Conservation (phyloP, 495 filamentous ascomycete genomes). For the Penicillium ochrochloron region DNA sequence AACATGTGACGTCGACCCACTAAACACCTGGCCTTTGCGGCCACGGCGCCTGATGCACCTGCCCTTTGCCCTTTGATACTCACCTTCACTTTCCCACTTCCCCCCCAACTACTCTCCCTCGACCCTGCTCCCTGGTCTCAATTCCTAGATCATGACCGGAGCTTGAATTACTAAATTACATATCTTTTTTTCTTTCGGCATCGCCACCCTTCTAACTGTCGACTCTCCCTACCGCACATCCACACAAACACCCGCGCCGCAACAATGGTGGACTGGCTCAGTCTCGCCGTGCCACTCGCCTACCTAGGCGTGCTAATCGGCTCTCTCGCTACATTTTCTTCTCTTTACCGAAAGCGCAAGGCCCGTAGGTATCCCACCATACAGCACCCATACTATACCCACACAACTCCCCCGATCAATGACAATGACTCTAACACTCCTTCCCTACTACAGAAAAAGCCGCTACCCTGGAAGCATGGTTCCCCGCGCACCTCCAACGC, state of each 20-base stretch:
- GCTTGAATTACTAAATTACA: not conserved
- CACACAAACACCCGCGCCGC: slow-evolving; percentile 15
- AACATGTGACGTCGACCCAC: slow-evolving; percentile 40
- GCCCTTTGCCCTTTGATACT: slow-evolving; percentile 8
- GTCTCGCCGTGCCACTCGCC: slow-evolving; percentile 78
- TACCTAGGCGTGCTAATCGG: slow-evolving; percentile 87
- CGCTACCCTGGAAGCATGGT: slow-evolving; percentile 87
- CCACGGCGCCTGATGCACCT: slow-evolving; percentile 22
- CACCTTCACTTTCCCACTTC: slow-evolving; percentile 9
- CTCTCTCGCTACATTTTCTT: slow-evolving; percentile 88
- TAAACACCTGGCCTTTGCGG: slow-evolving; percentile 41
- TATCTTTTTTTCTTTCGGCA: slow-evolving; percentile 1
- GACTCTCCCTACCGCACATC: slow-evolving; percentile 18
- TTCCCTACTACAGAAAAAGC: slow-evolving; percentile 61
- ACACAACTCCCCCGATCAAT: not conserved
- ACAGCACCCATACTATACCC: not conserved
- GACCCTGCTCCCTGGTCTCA: slow-evolving; percentile 14
- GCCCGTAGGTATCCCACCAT: slow-evolving; percentile 61
- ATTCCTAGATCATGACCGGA: slow-evolving; percentile 14
- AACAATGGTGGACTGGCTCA: slow-evolving; percentile 70
- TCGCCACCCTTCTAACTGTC: slow-evolving; percentile 1
- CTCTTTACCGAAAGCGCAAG: slow-evolving; percentile 92
- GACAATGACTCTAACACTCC: not conserved
- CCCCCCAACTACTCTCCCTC: slow-evolving; percentile 11
- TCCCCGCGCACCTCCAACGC: slow-evolving; percentile 83